phyloP scores from a whole-genome alignment of 805 yeast species.

The Wickerhamomyces rabaulensis region DNA sequence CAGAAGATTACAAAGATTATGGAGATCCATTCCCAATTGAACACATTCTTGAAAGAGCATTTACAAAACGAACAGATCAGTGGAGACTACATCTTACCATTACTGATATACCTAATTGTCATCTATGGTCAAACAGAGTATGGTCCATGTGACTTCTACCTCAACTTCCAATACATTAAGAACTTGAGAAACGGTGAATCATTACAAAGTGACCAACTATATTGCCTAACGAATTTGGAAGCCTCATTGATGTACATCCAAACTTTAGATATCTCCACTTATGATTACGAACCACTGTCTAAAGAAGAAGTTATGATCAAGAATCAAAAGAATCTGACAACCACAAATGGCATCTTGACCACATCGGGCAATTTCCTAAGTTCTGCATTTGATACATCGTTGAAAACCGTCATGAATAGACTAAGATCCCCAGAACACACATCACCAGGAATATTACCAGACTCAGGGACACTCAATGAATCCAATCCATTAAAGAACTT shows the following conservation, averaged over 20 bases:
- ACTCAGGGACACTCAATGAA: not conserved
- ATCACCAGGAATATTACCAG: not conserved
- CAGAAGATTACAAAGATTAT: slow-evolving; percentile 12
- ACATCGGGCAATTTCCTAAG: not conserved
- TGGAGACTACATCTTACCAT: slow-evolving; percentile 22
- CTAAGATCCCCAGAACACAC: slow-evolving; percentile 1
- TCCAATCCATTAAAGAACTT: slow-evolving; percentile 18
- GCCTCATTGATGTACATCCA: slow-evolving; percentile 20
- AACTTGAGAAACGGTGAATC: slow-evolving; percentile 17
- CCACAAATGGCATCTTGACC: not conserved
- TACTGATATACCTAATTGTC: slow-evolving; percentile 19
- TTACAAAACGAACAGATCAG: slow-evolving; percentile 3
- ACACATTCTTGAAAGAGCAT: slow-evolving; percentile 3
- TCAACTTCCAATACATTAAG: slow-evolving; percentile 18
- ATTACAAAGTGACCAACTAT: slow-evolving; percentile 15
- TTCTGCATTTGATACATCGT: slow-evolving; percentile 12
- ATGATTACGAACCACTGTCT: slow-evolving; percentile 6
- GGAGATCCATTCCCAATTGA: slow-evolving; percentile 14
- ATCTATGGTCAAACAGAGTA: slow-evolving; percentile 5
- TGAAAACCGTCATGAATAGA: slow-evolving; percentile 9
- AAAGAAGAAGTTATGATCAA: slow-evolving; percentile 11
- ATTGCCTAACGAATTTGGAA: slow-evolving; percentile 23
- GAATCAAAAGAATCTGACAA: not conserved
- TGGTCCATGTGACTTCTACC: slow-evolving; percentile 11
- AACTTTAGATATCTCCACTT: slow-evolving; percentile 9